Evolutionary conservation across 2,329 filamentous ascomycete genomes (phyloP).

Genomic region (Pseudogymnoascus sp.): DNA sequence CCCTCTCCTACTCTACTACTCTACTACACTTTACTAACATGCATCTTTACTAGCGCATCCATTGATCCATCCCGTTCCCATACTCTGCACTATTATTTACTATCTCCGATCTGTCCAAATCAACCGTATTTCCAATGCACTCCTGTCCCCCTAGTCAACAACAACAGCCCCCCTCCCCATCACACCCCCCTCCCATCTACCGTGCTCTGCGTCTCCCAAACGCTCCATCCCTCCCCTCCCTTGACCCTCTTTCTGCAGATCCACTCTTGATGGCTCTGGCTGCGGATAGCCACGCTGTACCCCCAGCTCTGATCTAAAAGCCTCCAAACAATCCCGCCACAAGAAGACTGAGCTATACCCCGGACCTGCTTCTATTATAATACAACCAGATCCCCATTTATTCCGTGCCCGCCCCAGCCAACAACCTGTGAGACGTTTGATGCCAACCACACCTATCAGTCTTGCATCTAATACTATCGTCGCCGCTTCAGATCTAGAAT

Average conservation of each 20-base stretch:
- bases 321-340: not conserved
- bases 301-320: not conserved
- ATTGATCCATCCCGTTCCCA: too few relatives aligned
- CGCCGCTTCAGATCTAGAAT: conserved; percentile 29
- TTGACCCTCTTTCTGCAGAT: not conserved
- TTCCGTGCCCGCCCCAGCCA: not conserved
- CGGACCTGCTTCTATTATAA: not conserved
- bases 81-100: too few relatives aligned
- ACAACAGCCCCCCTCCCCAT: not conserved
- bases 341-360: not conserved
- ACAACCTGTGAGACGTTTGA: not conserved
- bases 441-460: not conserved
- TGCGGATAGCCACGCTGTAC: not conserved
- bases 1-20: too few relatives aligned
- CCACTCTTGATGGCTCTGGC: not conserved
- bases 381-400: not conserved
- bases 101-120: not conserved
- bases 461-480: not conserved
- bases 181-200: not conserved
- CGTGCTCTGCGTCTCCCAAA: not conserved
- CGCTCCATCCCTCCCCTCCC: not conserved
- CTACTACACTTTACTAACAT: too few relatives aligned
- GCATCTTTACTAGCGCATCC: too few relatives aligned
- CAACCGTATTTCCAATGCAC: not conserved
- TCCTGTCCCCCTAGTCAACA: not conserved